Conservation (phyloP, 2,329 filamentous ascomycete genomes). For the Zasmidium cellare region DNA sequence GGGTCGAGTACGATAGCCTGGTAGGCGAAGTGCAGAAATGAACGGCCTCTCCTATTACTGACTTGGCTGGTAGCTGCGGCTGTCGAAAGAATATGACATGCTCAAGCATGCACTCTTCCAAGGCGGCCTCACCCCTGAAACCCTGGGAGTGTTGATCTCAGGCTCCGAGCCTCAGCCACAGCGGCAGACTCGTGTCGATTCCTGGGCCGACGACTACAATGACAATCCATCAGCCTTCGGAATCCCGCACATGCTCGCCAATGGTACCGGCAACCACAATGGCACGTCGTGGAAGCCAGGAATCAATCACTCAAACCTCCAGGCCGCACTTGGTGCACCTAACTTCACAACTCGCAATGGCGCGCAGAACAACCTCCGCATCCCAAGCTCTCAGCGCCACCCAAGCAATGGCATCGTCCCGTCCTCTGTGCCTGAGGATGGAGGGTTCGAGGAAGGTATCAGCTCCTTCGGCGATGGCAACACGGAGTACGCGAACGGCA, state of each 20-base stretch:
- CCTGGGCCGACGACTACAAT: conserved; percentile 26
- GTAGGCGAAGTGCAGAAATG: conserved; percentile 36
- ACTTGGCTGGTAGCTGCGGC: conserved; percentile 35
- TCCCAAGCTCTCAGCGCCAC: conserved; percentile 17
- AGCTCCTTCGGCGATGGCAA: conserved; percentile 18
- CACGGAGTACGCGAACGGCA: background rate
- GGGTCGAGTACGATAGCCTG: conserved; percentile 62
- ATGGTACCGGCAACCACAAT: background rate
- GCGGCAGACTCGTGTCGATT: conserved; percentile 12
- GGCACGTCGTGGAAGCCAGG: background rate
- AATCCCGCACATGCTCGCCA: background rate
- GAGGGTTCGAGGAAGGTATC: conserved; percentile 22
- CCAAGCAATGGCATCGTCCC: conserved; percentile 20
- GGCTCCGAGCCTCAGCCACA: conserved; percentile 24
- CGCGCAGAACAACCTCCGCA: conserved; percentile 1
- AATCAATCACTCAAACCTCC: conserved; percentile 4
- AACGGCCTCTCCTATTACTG: background rate
- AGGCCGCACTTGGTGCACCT: conserved; percentile 10
- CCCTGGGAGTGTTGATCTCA: conserved; percentile 49
- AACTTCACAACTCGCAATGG: conserved; percentile 15
- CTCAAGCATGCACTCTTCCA: conserved; percentile 51
- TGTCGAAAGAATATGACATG: conserved; percentile 54
- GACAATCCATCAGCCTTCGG: conserved; percentile 9
- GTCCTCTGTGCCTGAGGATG: conserved; percentile 24
- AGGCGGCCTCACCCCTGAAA: conserved; percentile 52